Evolutionary conservation across 176 grass and related monocot species (phyloP), one percentile per base, ranked within the genome.

Genomic region (Oryza glaberrima): DNA sequence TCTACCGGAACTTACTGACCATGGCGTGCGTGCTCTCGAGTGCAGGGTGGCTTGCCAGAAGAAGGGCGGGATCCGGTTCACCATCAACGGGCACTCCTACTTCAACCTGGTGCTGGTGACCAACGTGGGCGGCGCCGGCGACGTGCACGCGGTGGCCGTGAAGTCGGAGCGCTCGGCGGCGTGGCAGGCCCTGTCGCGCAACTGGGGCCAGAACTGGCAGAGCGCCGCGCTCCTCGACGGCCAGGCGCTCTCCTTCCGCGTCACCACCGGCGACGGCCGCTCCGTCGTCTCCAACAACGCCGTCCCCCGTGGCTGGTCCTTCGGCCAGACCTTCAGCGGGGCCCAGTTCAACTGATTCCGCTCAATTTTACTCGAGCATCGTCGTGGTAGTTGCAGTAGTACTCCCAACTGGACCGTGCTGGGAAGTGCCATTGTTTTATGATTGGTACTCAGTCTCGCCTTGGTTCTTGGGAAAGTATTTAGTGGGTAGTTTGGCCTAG

Each of bases 151-250:
- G 0, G 92, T 87, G 7, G 28, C 92, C 5, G 90, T 97, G 9
- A 94, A 90, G 77, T 73, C 66, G 0, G 84, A 89, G 3, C 87
- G 78, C 48, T 86, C 82, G 0, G 4, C 82, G 0, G 76, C 35
- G 9, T 97, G 94, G 94, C 85, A 94, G 49, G 52, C 90, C 1
- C 72, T 97, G 69, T 94, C 94, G 4, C 90, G 88, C 32, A 97
- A 97, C 83, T 97, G 94, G 94, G 94, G 94, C 17, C 94, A 97
- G 83, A 97, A 97, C 90, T 97, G 94, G 94, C 94, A 97, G 92
- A 97, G 77, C 77, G 90, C 75, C 76, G 20, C 77, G 1, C 83
- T 90, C 1, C 87, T 97, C 1, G 88, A 97, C 80, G 45, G 90
- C 2, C 92, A 94, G 77, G 0, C 60, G 0, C 91, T 91, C 34